These are phyloP conservation scores for Fraxinus velutina DNA, from an alignment of 305 asterid genomes.

Conservation along the genomic window DNA sequence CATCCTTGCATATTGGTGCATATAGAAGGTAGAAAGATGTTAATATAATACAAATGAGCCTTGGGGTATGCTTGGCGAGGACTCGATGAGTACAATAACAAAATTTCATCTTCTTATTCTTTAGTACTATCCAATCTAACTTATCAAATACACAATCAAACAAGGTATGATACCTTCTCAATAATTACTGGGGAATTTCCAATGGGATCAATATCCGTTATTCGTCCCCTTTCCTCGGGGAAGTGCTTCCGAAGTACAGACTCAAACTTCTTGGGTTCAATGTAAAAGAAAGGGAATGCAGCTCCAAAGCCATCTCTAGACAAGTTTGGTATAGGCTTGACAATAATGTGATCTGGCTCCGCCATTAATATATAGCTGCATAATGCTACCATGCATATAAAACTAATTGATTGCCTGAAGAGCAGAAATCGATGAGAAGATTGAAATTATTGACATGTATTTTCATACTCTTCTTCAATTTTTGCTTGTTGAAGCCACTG, in stretches of 20 bases:
- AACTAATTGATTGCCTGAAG: neutral
- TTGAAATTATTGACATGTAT: neutral
- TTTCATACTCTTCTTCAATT: constrained; percentile 71
- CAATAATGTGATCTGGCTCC: constrained; percentile 30
- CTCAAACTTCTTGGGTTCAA: constrained; percentile 84
- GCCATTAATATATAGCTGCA: constrained; percentile 83
- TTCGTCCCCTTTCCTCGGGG: constrained; percentile 70
- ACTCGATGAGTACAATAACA: neutral
- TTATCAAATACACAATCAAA: neutral
- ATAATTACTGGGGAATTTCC: constrained; percentile 95
- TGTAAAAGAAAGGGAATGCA: constrained; percentile 91
- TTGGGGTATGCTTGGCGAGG: neutral
- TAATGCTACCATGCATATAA: neutral
- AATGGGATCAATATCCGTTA: constrained; percentile 79
- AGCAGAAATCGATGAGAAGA: constrained; percentile 5
- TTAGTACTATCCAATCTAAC: neutral
- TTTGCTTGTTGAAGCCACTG: constrained; percentile 92
- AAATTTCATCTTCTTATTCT: neutral
- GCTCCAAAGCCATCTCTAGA: constrained; percentile 68
- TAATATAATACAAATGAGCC: neutral
- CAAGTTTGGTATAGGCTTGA: constrained; percentile 87
- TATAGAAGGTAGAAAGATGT: neutral
- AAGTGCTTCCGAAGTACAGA: constrained; percentile 59
- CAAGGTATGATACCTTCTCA: constrained; percentile 55
- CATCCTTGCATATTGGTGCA: constrained; percentile 34